These are phyloP conservation scores for Blepharisma japonicum DNA, from an alignment of 73 alveolate genomes.

Conservation along the genomic window DNA sequence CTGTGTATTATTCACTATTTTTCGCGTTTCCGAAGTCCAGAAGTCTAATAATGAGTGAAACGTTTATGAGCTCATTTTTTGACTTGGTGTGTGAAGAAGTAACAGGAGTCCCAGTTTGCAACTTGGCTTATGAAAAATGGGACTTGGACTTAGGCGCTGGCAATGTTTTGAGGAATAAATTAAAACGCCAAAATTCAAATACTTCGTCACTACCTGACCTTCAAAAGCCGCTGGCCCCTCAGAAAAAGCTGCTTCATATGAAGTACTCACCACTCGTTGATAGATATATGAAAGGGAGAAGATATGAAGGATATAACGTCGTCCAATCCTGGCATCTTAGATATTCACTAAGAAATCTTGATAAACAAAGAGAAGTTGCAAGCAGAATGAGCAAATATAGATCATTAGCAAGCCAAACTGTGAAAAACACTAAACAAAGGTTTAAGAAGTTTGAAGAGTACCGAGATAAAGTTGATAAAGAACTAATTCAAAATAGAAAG, in stretches of 20 bases:
- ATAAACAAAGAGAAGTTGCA: constrained; percentile 17
- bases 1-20: constrained; percentile 73
- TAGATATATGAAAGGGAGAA: not conserved
- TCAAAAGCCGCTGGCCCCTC: not conserved
- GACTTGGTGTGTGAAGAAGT: constrained; percentile 56
- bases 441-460: constrained; percentile 14
- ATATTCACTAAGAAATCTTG: not conserved
- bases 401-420: not conserved
- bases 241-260: constrained; percentile 45
- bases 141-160: constrained; percentile 75
- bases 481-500: not conserved
- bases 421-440: not conserved
- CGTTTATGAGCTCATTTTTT: constrained; percentile 19
- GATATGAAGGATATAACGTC: constrained; percentile 29
- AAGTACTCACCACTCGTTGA: constrained; percentile 62
- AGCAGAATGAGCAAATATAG: constrained; percentile 15
- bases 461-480: constrained; percentile 5
- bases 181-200: constrained; percentile 38
- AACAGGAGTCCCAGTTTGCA: constrained; percentile 72
- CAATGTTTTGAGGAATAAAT: constrained; percentile 56
- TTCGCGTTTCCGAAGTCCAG: constrained; percentile 84
- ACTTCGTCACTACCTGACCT: constrained; percentile 44
- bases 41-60: constrained; percentile 51
- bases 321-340: constrained; percentile 6
- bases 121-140: constrained; percentile 70